Evolutionary conservation across 768 basidiomycete genomes (phyloP), one percentile per base, ranked within the genome.

Genomic region (Sarcodon sp.): DNA sequence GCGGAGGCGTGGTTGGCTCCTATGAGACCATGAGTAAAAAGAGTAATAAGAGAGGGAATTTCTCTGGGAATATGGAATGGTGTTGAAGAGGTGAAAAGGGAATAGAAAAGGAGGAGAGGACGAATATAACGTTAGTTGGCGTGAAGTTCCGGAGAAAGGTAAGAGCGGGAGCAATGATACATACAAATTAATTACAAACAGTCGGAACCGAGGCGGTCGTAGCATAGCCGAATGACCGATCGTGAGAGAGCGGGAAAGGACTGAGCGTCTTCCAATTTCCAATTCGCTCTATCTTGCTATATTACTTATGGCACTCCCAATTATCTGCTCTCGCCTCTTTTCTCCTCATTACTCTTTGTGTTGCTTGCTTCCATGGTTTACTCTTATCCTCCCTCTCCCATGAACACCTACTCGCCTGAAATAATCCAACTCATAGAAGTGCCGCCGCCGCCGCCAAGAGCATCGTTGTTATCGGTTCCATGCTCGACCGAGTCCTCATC

Each of bases 1-100:
- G 94, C 94, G 12, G 90, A 99, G 64, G 79, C 79, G 51, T 97
- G 92, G 91, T 70, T 97, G 55, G 80, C 78, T 54, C 91, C 91
- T 52, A 90, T 90, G 87, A 69, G 87, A 57, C 87, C 87, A 56
- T 89, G 71, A 79, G 56, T 43, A 36, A 13, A 41, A 44, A 51
- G 21, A 21, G n/a, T n/a, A n/a, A 36, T 35, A 47, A 41, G 39
- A 51, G 47, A 38, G 53, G 47, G 46, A 39, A 46, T 41, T 18
- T 35, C 47, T 45, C 27, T 48, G 52, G 35, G 16, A 45, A 34
- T 16, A 27, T 35, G 38, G 56, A 16, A 32, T 27, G 21, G 21
- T 27, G 41, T 46, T 21, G 12, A 33, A 36, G 47, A 36, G 47
- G 41, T 16, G 21, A 46, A 35, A 21, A 32, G 44, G n/a, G 43